Percentiles rank a stretch among this genome's conserved stretches.
phyloP scores from a whole-genome alignment of 208 protist species.

The Lotmaria passim region DNA sequence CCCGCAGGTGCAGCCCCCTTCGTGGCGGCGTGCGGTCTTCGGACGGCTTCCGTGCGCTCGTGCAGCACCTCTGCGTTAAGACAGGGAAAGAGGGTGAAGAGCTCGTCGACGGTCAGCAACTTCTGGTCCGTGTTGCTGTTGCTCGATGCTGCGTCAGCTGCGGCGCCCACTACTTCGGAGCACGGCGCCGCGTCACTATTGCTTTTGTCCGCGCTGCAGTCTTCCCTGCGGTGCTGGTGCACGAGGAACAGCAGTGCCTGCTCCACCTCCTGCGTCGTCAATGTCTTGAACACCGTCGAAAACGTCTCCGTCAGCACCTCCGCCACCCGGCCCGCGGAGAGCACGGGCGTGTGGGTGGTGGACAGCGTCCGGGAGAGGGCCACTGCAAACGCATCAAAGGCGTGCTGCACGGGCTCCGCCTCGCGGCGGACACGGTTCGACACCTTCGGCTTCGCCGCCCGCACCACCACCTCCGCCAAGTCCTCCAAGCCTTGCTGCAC shows the following conservation, averaged over 20 bases:
- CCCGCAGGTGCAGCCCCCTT: neutral
- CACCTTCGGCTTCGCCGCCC: constrained; percentile 28
- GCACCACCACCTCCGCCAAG: constrained; percentile 33
- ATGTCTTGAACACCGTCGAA: constrained; percentile 31
- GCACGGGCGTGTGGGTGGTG: constrained; percentile 1
- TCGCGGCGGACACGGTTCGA: constrained; percentile 22
- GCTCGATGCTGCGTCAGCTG: neutral
- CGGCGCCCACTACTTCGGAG: neutral
- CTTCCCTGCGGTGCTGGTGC: constrained; percentile 13
- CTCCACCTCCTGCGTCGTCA: constrained; percentile 40
- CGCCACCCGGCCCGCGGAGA: constrained; percentile 30
- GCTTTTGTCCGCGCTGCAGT: neutral
- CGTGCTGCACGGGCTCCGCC: constrained; percentile 28
- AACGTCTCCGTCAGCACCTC: constrained; percentile 38
- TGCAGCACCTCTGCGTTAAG: constrained; percentile 33
- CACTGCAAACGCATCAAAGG: constrained; percentile 44
- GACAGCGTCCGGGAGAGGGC: constrained; percentile 29
- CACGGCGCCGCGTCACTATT: neutral
- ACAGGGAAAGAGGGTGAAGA: constrained; percentile 26
- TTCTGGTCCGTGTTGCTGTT: neutral
- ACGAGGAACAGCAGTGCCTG: constrained; percentile 38
- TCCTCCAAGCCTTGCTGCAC: constrained; percentile 45
- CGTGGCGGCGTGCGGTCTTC: neutral
- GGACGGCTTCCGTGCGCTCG: constrained; percentile 17
- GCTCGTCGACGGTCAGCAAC: constrained; percentile 24